These are phyloP conservation scores for Diutina siamensis DNA, from an alignment of 1,139 yeast species.

Conservation along the genomic window DNA sequence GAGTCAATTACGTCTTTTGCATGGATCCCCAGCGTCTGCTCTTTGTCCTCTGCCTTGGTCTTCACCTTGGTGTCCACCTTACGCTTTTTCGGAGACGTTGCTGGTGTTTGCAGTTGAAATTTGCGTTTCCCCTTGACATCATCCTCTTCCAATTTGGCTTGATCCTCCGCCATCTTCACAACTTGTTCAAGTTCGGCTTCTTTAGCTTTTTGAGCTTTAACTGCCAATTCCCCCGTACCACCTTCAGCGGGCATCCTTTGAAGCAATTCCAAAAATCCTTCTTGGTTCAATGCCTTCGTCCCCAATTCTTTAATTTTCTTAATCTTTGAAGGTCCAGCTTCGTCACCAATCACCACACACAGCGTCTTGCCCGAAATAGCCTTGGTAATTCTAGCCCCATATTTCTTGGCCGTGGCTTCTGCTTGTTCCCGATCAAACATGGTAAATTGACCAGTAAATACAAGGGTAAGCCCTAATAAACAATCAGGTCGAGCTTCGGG, in stretches of 20 bases:
- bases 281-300: slow-evolving; percentile 77
- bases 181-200: slow-evolving; percentile 48
- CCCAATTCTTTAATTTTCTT: slow-evolving; percentile 61
- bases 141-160: slow-evolving; percentile 9
- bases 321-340: slow-evolving; percentile 93
- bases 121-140: slow-evolving; percentile 6
- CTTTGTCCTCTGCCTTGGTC: no score
- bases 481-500: slow-evolving; percentile 81
- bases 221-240: slow-evolving; percentile 71
- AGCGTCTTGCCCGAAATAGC: slow-evolving; percentile 80
- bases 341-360: slow-evolving; percentile 84
- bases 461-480: slow-evolving; percentile 76
- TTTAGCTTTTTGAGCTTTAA: slow-evolving; percentile 59
- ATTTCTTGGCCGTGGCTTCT: slow-evolving; percentile 64
- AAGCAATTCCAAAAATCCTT: slow-evolving; percentile 69
- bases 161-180: slow-evolving; percentile 31
- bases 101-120: slow-evolving; percentile 6
- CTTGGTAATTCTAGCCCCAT: slow-evolving; percentile 88
- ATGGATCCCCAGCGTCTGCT: slow-evolving; percentile 15
- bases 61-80: no score
- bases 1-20: slow-evolving; percentile 42
- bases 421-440: slow-evolving; percentile 66
- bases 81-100: slow-evolving; percentile 6
- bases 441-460: slow-evolving; percentile 86
- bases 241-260: slow-evolving; percentile 85